These are phyloP conservation scores for Ceratocystis colombiana DNA, from an alignment of 2,329 filamentous ascomycete genomes.

Conservation along the genomic window DNA sequence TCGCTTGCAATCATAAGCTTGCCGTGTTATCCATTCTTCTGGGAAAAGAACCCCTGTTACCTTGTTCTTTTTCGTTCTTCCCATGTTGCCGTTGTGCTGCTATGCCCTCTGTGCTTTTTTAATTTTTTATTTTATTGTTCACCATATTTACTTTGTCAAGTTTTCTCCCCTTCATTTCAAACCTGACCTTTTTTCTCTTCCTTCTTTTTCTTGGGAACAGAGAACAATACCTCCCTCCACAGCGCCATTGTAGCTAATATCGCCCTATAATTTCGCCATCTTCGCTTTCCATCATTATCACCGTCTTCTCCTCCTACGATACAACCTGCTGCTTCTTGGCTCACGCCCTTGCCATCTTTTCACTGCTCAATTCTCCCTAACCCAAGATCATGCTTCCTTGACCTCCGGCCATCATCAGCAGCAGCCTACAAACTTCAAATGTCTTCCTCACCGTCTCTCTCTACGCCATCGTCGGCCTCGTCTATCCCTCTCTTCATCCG, in stretches of 20 bases:
- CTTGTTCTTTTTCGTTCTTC: slow-evolving; percentile 20
- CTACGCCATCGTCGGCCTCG: slow-evolving; percentile 14
- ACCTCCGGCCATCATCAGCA: neutral
- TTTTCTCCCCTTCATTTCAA: slow-evolving; percentile 1
- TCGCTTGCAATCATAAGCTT: slow-evolving; percentile 2
- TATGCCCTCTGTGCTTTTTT: slow-evolving; percentile 17
- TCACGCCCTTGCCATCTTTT: neutral
- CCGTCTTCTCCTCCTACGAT: neutral
- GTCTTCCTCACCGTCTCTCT: slow-evolving; percentile 9
- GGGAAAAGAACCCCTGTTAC: neutral
- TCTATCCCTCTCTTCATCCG: slow-evolving; percentile 17
- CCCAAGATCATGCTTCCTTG: slow-evolving; percentile 9
- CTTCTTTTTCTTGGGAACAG: neutral
- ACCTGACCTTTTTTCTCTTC: neutral
- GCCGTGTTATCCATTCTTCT: slow-evolving; percentile 6
- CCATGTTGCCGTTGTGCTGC: neutral
- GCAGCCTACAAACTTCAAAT: neutral
- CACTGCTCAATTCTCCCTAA: neutral
- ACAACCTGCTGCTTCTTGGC: slow-evolving; percentile 1
- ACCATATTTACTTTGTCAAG: slow-evolving; percentile 6
- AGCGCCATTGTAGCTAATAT: too few relatives aligned
- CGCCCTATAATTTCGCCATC: too few relatives aligned
- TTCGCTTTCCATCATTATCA: neutral
- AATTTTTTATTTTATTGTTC: neutral
- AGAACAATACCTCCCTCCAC: too few relatives aligned